These are phyloP conservation scores for Sphagnum contortum DNA, from an alignment of 225 moss, liverwort and hornwort species.

Conservation along the genomic window DNA sequence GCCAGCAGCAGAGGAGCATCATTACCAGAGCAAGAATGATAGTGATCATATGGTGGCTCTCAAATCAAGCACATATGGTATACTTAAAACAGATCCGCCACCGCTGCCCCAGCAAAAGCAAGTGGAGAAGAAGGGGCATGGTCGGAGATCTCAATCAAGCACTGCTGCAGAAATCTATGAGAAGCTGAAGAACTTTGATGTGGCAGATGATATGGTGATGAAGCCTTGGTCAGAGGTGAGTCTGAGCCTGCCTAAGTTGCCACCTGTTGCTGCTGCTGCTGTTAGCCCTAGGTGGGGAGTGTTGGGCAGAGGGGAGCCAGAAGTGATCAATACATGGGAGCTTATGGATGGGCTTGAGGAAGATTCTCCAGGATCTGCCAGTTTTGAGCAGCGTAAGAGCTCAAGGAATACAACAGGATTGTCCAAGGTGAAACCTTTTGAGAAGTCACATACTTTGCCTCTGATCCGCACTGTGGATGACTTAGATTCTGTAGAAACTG, in stretches of 20 bases:
- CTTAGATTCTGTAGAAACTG: not conserved
- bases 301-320: not conserved
- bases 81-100: slow-evolving; percentile 26
- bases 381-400: not conserved
- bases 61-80: slow-evolving; percentile 60
- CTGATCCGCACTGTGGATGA: slow-evolving; percentile 1
- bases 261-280: slow-evolving; percentile 10
- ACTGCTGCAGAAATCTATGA: slow-evolving; percentile 36
- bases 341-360: slow-evolving; percentile 8
- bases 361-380: not conserved
- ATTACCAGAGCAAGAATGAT: slow-evolving; percentile 12
- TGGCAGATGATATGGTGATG: slow-evolving; percentile 42
- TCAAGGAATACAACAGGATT: not conserved
- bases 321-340: slow-evolving; percentile 6
- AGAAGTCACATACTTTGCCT: not conserved
- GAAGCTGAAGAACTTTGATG: slow-evolving; percentile 44
- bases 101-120: slow-evolving; percentile 2
- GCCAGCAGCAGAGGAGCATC: slow-evolving; percentile 21
- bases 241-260: slow-evolving; percentile 38
- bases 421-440: not conserved
- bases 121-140: slow-evolving; percentile 5
- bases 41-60: slow-evolving; percentile 52
- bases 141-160: slow-evolving; percentile 6
- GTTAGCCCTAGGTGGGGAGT: not conserved
- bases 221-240: slow-evolving; percentile 63